Evolutionary conservation across 2,329 filamentous ascomycete genomes (phyloP).

Genomic region (Paraphaeosphaeria sporulosa): DNA sequence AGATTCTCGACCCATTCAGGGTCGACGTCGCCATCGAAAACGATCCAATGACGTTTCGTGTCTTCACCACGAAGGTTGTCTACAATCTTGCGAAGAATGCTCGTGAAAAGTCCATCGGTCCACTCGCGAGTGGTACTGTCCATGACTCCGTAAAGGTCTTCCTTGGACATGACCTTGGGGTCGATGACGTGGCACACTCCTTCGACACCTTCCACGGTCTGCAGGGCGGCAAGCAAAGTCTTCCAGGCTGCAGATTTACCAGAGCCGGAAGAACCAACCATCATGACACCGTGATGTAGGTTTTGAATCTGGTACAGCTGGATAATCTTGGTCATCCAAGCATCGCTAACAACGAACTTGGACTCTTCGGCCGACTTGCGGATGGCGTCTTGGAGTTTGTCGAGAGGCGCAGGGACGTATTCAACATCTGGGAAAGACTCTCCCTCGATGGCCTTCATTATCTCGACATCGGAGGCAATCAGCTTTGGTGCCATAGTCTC

Average conservation of each 20-base stretch:
- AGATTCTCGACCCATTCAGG: constrained; percentile 99
- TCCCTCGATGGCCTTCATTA: constrained; percentile 83
- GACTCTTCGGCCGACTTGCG: constrained; percentile 82
- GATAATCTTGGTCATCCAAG: constrained; percentile 96
- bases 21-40: constrained; percentile 98
- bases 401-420: constrained; percentile 89
- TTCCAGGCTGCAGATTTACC: constrained; percentile 98
- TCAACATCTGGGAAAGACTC: constrained; percentile 90
- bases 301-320: constrained; percentile 98
- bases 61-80: constrained; percentile 98
- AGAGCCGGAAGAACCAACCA: constrained; percentile 97
- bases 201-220: constrained; percentile 88
- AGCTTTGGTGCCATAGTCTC: constrained; percentile 98
- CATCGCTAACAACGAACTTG: constrained; percentile 87
- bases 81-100: constrained; percentile 96
- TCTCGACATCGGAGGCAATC: constrained; percentile 88
- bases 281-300: constrained; percentile 99
- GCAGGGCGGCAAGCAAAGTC: constrained; percentile 86
- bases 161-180: constrained; percentile 99
- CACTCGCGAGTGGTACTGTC: constrained; percentile 98
- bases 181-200: constrained; percentile 98
- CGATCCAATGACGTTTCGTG: constrained; percentile 97
- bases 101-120: constrained; percentile 98
- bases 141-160: constrained; percentile 92
- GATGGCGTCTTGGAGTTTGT: constrained; percentile 81